Percentiles rank a stretch among this genome's conserved stretches.
Evolutionary conservation across 1,139 yeast species (phyloP).

Genomic region (Candida freyschussii): DNA sequence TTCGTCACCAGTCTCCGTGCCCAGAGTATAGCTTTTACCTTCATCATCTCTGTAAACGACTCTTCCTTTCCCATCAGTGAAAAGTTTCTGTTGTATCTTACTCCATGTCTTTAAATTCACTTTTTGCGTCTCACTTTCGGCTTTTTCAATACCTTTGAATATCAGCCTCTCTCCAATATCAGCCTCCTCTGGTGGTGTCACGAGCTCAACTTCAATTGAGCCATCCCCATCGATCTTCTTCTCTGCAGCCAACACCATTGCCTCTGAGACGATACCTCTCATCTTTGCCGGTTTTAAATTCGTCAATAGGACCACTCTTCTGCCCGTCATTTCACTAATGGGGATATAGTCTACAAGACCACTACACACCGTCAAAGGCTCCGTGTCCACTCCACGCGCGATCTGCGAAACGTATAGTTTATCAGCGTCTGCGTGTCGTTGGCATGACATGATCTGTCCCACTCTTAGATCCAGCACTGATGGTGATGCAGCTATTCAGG

Average conservation of each 20-base stretch:
- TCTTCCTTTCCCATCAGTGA: constrained; percentile 17
- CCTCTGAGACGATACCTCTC: constrained; percentile 56
- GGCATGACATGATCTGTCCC: constrained; percentile 41
- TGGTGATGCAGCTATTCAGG: constrained; percentile 11
- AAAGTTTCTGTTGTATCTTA: constrained; percentile 15
- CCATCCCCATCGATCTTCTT: constrained; percentile 11
- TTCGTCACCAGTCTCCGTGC: constrained; percentile 3
- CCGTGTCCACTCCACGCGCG: constrained; percentile 10
- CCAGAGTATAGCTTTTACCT: constrained; percentile 4
- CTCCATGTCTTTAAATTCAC: constrained; percentile 23
- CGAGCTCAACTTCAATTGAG: constrained; percentile 31
- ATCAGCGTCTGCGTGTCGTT: constrained; percentile 48
- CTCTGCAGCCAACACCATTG: constrained; percentile 55
- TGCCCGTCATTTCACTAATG: constrained; percentile 41
- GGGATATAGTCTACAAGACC: constrained; percentile 53
- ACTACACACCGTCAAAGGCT: constrained; percentile 45
- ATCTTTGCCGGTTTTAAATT: constrained; percentile 64
- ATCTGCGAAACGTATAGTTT: constrained; percentile 49
- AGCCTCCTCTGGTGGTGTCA: constrained; percentile 34
- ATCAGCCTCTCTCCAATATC: constrained; percentile 26
- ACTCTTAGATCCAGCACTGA: constrained; percentile 34
- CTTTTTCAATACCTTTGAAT: constrained; percentile 21
- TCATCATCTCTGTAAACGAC: constrained; percentile 16
- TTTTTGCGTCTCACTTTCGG: constrained; percentile 9
- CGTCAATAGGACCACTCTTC: constrained; percentile 49